Base-by-base conservation (phyloP, 805 yeast species). In the Candida sithepensis region DNA sequence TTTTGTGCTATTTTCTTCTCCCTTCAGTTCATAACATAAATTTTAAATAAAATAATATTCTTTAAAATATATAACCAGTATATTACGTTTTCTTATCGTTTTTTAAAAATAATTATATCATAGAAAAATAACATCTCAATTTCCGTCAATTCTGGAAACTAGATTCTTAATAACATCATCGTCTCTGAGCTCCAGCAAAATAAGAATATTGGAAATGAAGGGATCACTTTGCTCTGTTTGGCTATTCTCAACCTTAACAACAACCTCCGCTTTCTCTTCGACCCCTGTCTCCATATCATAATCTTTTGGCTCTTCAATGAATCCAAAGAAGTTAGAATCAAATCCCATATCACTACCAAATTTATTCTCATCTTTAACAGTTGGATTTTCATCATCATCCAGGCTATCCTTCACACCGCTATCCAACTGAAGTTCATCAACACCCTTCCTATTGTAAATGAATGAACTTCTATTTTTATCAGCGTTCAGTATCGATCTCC, bases 291-390 rank as follows among this genome's bases (percentile, higher is more conserved):
- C 36, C 28, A 16, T 8, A 26, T 22, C 37, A 22, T 7, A 53
- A 21, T 51, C 54, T 30, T 57, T 47, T 1, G 67, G 64, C 14
- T 63, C 67, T 39, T 60, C 56, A 10, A 63, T 58, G 43, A 62
- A 60, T 0, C 67, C 67, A 51, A 64, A 62, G 24, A 64, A 59
- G 21, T 56, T 60, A 3, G 59, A 48, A 32, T 64, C 67, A 39
- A 58, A 53, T 9, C 54, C 56, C 12, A 47, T 36, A 21, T 55
- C 58, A 23, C 53, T 54, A 8, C 52, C 51, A 30, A 50, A 51
- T 38, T 51, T 54, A 30, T 43, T 41, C 1, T 42, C 42, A 19
- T 46, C 50, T 16, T 28, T 24, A 6, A 12, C 33, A 16, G 2
- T 49, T 50, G 8, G 34, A 32, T 39, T 44, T 4, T 22, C 26